Base-by-base conservation (phyloP, 2,329 filamentous ascomycete species). In the Paecilomyces dactylethromorphus region DNA sequence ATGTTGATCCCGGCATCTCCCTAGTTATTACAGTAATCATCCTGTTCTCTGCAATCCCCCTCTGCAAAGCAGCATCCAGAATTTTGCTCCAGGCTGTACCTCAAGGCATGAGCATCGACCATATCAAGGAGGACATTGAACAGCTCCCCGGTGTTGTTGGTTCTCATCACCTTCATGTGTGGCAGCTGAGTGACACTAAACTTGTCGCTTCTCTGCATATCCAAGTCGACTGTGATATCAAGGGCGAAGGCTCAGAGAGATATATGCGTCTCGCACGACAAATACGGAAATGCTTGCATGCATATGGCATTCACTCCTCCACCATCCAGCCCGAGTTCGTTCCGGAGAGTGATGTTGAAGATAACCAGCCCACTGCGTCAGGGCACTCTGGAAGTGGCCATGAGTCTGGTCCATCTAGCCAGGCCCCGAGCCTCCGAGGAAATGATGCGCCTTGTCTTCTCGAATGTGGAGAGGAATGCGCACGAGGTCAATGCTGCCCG, bases 101-200 rank as follows among this genome's bases (percentile, higher is more conserved):
- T 0, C 88, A 92, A 60, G 90, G 93, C 57, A 87, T 99, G 67
- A 87, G 88, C 65, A 85, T 97, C 58, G 88, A 92, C 64, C 90
- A 97, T 60, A 93, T 99, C 74, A 90, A 91, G 65, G 88, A 93
- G 64, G 94, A 99, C 71, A 96, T 99, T 57, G 85, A 92, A 70
- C 79, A 84, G 15, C 85, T 99, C 5, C 88, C 89, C 0, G 92
- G 92, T 50, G 89, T 99, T 54, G 81, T 94, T 61, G 91, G 89
- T 71, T 96, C 92, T 70, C 94, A 99, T 76, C 93, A 99, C 73
- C 83, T 99, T 22, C 94, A 99, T 72, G 92, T 99, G 62, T 99
- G 94, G 94, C 93, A 97, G 74, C 84, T 99, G 33, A 96, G 90
- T 15, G 93, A 97, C 71, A 94, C 92, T 56, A 96, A 97, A 79